Base-by-base conservation (phyloP, 1,139 yeast species). In the Blastobotrys malaysiensis region DNA sequence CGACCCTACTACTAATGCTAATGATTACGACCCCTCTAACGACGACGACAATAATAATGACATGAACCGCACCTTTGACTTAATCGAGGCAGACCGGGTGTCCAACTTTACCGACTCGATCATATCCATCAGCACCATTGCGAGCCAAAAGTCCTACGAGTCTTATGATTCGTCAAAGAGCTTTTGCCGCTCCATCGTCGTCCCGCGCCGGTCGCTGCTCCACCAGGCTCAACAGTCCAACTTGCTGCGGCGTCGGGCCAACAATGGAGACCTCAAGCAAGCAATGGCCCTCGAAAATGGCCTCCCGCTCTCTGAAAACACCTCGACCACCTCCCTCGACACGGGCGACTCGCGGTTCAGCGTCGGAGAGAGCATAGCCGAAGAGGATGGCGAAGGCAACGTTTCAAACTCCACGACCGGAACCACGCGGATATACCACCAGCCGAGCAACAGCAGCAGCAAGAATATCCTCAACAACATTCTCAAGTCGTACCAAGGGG, bases 151-250 rank as follows among this genome's bases (percentile, higher is more conserved):
- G 31, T 49, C 52, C 14, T 53, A 49, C 48, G 47, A 46, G 48
- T 50, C 52, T 3, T 67, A 65, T 49, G 64, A 63, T 45, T 63
- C 65, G 7, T 52, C 39, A 6, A 43, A 46, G n/a, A 45, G 51
- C 27, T 48, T 36, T 5, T 44, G 49, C 45, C 46, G 45, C 20
- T 21, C 47, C 18, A 26, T 46, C 18, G 11, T 11, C 9, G 43
- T 9, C 1, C 45, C 46, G 11, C 18, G 16, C 5, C 52, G 16
- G 16, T 31, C 39, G 39, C 4, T 31, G 7, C 16, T 16, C 16
- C n/a, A 13, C 39, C 39, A 13, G 3, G 39, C 39, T 13, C 39
- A 31, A 16, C 39, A 31, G 14, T 13, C 39, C 14, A 31, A 31
- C 14, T n/a, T 16, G 20, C 13, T 55, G 18, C 36, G 48, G 19